phyloP scores from a whole-genome alignment of 2,329 filamentous ascomycete genomes.

The Cercospora citrullina region DNA sequence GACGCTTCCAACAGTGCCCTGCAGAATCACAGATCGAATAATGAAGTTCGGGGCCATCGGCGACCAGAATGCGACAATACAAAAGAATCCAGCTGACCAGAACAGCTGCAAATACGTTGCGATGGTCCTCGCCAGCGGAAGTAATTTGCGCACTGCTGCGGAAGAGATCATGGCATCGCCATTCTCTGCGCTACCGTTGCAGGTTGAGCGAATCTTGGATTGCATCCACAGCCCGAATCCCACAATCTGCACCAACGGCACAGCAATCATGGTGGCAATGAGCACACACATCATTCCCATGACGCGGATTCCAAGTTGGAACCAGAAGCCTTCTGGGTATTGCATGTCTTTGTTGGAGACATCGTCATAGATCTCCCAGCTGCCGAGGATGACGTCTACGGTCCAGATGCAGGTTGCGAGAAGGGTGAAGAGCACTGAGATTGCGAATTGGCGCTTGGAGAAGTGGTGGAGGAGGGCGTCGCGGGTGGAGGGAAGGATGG shows the following conservation, averaged over 20 bases:
- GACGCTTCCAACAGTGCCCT: neutral
- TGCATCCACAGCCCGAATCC: constrained; percentile 5
- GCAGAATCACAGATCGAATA: neutral
- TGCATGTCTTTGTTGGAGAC: neutral
- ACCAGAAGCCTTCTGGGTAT: neutral
- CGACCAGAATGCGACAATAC: constrained; percentile 4
- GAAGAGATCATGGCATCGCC: neutral
- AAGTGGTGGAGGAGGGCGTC: neutral
- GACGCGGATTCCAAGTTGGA: neutral
- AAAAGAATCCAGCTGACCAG: neutral
- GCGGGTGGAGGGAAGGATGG: neutral
- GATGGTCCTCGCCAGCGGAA: neutral
- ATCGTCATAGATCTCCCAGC: constrained; percentile 2
- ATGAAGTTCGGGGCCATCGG: neutral
- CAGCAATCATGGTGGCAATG: neutral
- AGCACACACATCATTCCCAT: constrained; percentile 1
- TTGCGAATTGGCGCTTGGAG: constrained; percentile 3
- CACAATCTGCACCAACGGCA: constrained; percentile 7
- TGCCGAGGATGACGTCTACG: constrained; percentile 2
- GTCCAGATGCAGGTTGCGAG: neutral
- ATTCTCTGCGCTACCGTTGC: neutral
- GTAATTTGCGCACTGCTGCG: neutral
- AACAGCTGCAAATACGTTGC: neutral
- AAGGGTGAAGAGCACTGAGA: neutral
- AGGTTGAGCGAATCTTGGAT: neutral